Percentiles rank a stretch among this genome's conserved stretches.
Evolutionary conservation across 2,329 filamentous ascomycete genomes (phyloP).

Genomic region (Neonectria sp.): DNA sequence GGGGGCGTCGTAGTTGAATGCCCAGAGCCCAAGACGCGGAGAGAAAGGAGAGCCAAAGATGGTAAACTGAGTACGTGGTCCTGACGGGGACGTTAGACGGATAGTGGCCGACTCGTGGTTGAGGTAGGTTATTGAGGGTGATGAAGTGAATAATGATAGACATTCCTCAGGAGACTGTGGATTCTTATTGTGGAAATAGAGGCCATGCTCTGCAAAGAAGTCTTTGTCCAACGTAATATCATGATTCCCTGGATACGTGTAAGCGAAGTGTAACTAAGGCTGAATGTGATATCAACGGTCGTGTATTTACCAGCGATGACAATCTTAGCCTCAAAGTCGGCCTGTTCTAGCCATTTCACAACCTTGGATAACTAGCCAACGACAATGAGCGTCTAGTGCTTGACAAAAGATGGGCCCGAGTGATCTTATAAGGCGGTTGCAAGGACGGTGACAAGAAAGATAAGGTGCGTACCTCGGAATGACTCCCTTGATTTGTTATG

Average conservation of each 20-base stretch:
- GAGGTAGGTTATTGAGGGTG: constrained; percentile 74
- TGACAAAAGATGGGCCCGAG: not conserved
- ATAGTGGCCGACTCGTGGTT: constrained; percentile 70
- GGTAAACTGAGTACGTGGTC: constrained; percentile 72
- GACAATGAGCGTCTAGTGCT: constrained; percentile 25
- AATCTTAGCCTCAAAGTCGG: constrained; percentile 79
- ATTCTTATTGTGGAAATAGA: constrained; percentile 69
- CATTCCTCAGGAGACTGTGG: constrained; percentile 69
- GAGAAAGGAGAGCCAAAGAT: constrained; percentile 82
- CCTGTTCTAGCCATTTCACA: constrained; percentile 76
- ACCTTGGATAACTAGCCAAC: constrained; percentile 68
- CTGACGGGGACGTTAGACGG: constrained; percentile 66
- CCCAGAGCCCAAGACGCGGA: constrained; percentile 72
- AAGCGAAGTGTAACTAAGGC: constrained; percentile 3
- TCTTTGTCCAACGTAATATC: constrained; percentile 78
- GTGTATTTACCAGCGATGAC: constrained; percentile 73
- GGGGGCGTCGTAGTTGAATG: constrained; percentile 72
- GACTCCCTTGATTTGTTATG: constrained; percentile 80
- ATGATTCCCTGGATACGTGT: constrained; percentile 74
- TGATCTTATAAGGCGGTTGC: not conserved
- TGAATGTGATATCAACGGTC: too few species aligned
- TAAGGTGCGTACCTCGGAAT: constrained; percentile 60
- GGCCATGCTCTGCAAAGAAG: constrained; percentile 70
- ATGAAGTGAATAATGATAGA: constrained; percentile 67
- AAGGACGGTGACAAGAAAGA: constrained; percentile 13